Percentiles rank a stretch among this genome's conserved stretches.
These are phyloP conservation scores for Galium porrigens DNA, from an alignment of 305 asterid species.

Conservation along the genomic window DNA sequence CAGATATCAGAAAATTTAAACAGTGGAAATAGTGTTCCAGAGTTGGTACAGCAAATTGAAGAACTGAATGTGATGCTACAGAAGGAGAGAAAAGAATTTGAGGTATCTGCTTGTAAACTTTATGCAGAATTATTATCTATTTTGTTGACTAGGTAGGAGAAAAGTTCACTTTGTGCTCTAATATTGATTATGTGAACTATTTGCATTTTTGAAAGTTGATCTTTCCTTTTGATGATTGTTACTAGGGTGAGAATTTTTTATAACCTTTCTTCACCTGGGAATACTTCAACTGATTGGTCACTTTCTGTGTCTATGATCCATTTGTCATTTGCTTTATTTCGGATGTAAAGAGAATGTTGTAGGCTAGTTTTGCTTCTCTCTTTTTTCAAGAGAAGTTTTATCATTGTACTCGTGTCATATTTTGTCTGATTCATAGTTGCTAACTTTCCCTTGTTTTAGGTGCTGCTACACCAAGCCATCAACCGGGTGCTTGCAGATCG, in stretches of 20 bases:
- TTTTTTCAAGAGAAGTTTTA: neutral
- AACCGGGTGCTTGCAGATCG: constrained; percentile 32
- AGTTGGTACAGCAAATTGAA: constrained; percentile 29
- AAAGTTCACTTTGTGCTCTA: neutral
- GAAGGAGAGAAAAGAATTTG: constrained; percentile 52
- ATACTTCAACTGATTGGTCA: neutral
- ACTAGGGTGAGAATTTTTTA: neutral
- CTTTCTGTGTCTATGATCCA: neutral
- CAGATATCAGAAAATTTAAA: constrained; percentile 32
- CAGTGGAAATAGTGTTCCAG: constrained; percentile 27
- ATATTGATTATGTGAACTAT: neutral
- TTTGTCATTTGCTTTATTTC: neutral
- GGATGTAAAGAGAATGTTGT: neutral
- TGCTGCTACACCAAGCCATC: constrained; percentile 29
- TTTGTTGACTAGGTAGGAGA: neutral
- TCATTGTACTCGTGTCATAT: neutral
- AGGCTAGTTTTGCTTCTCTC: neutral
- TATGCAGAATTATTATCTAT: neutral
- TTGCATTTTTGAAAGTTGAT: constrained; percentile 5
- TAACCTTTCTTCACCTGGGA: neutral
- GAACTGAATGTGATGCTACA: constrained; percentile 46
- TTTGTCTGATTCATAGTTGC: constrained; percentile 6
- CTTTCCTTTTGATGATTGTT: neutral
- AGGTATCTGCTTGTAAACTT: constrained; percentile 33
- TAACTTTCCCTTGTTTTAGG: constrained; percentile 24